Evolutionary conservation across 2,329 filamentous ascomycete genomes (phyloP).

Genomic region (Talaromyces funiculosus): DNA sequence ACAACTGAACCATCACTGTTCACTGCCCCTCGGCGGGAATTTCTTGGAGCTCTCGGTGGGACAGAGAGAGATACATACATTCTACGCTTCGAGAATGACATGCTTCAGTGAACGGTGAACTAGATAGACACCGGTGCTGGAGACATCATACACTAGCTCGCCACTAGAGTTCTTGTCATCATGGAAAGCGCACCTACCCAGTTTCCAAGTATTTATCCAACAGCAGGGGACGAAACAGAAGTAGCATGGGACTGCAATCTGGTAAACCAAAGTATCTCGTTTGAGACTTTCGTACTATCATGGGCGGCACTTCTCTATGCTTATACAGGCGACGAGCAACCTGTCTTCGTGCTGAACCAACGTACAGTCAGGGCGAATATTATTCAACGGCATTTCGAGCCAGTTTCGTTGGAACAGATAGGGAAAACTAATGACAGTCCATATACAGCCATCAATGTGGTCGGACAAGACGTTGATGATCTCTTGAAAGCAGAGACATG

Average conservation of each 20-base stretch:
- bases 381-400: constrained; percentile 16
- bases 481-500: background rate
- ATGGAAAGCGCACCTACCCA: constrained; percentile 22
- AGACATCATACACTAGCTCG: background rate
- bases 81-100: background rate
- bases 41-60: background rate
- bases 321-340: constrained; percentile 28
- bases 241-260: constrained; percentile 18
- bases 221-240: constrained; percentile 15
- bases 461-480: background rate
- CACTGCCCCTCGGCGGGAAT: constrained; percentile 11
- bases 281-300: constrained; percentile 19
- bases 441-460: constrained; percentile 21
- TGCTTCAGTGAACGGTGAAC: background rate
- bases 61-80: background rate
- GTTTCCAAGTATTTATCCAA: constrained; percentile 19
- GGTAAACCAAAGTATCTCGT: constrained; percentile 16
- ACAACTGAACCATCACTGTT: background rate
- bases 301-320: constrained; percentile 28
- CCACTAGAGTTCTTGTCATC: background rate
- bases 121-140: background rate
- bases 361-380: constrained; percentile 24
- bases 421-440: constrained; percentile 5
- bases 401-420: constrained; percentile 15
- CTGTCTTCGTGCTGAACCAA: constrained; percentile 27